phyloP scores from a whole-genome alignment of 1,139 yeast species.

The Saccharomyces hybrid region DNA sequence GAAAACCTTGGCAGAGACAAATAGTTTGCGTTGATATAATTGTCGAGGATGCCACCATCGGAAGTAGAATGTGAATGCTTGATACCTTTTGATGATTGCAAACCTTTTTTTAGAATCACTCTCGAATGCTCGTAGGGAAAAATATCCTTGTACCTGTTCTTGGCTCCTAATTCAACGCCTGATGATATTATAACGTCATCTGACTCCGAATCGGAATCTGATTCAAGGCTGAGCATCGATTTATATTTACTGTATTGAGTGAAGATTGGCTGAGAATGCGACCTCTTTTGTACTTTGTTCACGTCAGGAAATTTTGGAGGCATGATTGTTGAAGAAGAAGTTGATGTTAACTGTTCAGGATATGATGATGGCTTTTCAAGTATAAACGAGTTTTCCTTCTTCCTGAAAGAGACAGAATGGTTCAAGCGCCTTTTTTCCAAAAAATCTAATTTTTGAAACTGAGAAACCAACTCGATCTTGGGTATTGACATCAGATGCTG shows the following conservation, averaged over 20 bases:
- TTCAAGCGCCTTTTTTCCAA: slow-evolving; percentile 37
- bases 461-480: slow-evolving; percentile 30
- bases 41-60: slow-evolving; percentile 23
- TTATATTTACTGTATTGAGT: neutral
- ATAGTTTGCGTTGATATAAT: slow-evolving; percentile 58
- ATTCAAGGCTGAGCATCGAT: slow-evolving; percentile 6
- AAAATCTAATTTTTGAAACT: slow-evolving; percentile 36
- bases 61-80: slow-evolving; percentile 11
- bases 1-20: slow-evolving; percentile 29
- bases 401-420: slow-evolving; percentile 13
- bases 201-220: slow-evolving; percentile 13
- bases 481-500: slow-evolving; percentile 27
- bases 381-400: neutral
- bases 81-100: slow-evolving; percentile 6
- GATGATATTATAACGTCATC: slow-evolving; percentile 45
- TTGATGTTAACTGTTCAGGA: neutral
- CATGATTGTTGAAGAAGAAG: neutral
- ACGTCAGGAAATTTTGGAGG: neutral
- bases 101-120: slow-evolving; percentile 38
- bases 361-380: neutral
- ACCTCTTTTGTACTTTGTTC: slow-evolving; percentile 11
- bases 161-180: slow-evolving; percentile 68
- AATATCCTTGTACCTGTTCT: slow-evolving; percentile 75
- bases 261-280: slow-evolving; percentile 20
- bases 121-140: slow-evolving; percentile 75